Percentiles rank a stretch among this genome's conserved stretches.
Conservation (phyloP, 441 rosid genomes). For the Populus hybrid region DNA sequence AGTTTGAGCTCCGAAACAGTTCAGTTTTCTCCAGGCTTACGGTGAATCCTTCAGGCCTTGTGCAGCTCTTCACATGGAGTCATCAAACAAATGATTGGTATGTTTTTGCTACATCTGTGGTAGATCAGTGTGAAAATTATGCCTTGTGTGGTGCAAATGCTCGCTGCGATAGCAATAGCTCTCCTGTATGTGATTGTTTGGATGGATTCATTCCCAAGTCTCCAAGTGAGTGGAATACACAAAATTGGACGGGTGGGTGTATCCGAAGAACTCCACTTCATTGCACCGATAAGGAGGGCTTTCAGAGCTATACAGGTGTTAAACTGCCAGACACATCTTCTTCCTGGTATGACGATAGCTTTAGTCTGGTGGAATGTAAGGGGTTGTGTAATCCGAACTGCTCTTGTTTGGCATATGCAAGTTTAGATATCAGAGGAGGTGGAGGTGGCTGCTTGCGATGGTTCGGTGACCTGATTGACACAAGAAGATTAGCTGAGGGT, state of each 20-base stretch:
- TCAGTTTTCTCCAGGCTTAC: constrained; percentile 30
- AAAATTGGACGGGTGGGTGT: constrained; percentile 68
- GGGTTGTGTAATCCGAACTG: constrained; percentile 46
- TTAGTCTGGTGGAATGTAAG: constrained; percentile 43
- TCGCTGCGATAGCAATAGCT: constrained; percentile 31
- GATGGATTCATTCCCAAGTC: constrained; percentile 49
- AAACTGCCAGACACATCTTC: constrained; percentile 50
- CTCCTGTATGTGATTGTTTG: constrained; percentile 48
- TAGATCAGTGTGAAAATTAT: constrained; percentile 39
- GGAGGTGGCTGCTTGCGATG: constrained; percentile 66
- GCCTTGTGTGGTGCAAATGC: constrained; percentile 70
- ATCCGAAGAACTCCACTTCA: constrained; percentile 27
- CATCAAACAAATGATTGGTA: constrained; percentile 37
- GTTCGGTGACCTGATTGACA: constrained; percentile 45
- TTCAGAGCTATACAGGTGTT: constrained; percentile 32
- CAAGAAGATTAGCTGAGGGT: constrained; percentile 30
- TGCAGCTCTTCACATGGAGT: constrained; percentile 44
- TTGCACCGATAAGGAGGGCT: constrained; percentile 15
- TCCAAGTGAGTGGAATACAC: constrained; percentile 34
- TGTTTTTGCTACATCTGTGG: constrained; percentile 31
- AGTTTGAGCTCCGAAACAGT: constrained; percentile 14
- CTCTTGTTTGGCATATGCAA: constrained; percentile 58
- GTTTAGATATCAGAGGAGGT: constrained; percentile 31
- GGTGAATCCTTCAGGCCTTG: constrained; percentile 33
- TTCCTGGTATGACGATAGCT: constrained; percentile 23